These are phyloP conservation scores for Vaccinium darrowii DNA, from an alignment of 148 eudicot species.

Conservation along the genomic window DNA sequence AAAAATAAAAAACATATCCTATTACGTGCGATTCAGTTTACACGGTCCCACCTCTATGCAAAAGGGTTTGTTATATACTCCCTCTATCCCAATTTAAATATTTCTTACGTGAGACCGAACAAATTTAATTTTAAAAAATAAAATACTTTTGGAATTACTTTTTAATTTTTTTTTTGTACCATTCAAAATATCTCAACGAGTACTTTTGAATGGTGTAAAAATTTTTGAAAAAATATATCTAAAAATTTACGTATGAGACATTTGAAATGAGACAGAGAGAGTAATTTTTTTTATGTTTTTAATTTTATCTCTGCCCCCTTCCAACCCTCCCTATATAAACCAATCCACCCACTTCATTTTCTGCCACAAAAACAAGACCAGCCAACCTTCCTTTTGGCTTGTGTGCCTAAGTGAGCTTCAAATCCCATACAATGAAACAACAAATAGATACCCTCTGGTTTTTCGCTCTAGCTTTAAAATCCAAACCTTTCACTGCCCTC, in stretches of 20 bases:
- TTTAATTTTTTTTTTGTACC: too few relatives aligned
- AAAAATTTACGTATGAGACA: too few relatives aligned
- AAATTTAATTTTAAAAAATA: too few relatives aligned
- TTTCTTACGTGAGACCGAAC: too few relatives aligned
- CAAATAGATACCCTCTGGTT: slow-evolving; percentile 56
- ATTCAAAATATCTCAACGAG: too few relatives aligned
- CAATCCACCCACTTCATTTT: neutral
- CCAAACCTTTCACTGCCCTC: slow-evolving; percentile 32
- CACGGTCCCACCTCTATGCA: neutral
- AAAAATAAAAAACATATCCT: neutral
- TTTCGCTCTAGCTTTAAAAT: slow-evolving; percentile 52
- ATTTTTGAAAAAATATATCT: too few relatives aligned
- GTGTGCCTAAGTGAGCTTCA: neutral
- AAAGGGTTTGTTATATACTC: neutral
- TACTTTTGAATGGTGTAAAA: too few relatives aligned
- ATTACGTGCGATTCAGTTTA: neutral
- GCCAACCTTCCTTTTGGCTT: too few relatives aligned
- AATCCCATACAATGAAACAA: slow-evolving; percentile 30
- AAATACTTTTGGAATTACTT: too few relatives aligned
- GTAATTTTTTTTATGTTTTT: neutral
- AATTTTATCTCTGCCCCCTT: neutral
- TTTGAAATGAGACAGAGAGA: too few relatives aligned
- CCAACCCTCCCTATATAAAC: neutral
- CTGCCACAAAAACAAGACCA: neutral
- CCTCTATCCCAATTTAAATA: too few relatives aligned